Base-by-base conservation (phyloP, 306 rosid species). In the Cicer yamashitae region DNA sequence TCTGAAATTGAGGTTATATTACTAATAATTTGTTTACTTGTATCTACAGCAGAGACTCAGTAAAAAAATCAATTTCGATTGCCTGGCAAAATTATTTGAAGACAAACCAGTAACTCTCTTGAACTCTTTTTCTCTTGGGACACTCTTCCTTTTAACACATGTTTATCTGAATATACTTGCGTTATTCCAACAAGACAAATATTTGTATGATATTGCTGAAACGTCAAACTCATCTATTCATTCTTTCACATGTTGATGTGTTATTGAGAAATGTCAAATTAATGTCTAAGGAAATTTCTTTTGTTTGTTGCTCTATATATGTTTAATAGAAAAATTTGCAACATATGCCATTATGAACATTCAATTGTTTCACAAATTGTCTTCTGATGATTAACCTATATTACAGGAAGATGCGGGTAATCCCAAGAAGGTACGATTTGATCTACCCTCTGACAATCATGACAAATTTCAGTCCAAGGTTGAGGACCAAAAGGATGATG, bases 61-160 rank as follows among this genome's bases (percentile, higher is more conserved):
- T 74, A 82, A 84, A 18, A 89, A 81, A 88, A 83, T 91, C 87
- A 87, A 91, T 80, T 85, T 71, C 11, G 90, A 86, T 74, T 77
- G 77, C 44, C 71, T 91, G 82, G 81, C 59, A 15, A 81, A 86
- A 61, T 71, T 87, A 80, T 88, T 87, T 75, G 75, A 79, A 20
- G 84, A 77, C 18, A 87, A 83, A 8, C 71, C 74, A 14, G 91
- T 89, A 83, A 64, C 77, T 57, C 74, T 72, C 60, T 73, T 41
- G 38, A 71, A 73, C 50, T 77, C 18, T 66, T 76, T 77, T 76
- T 54, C n/a, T 20, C 34, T 25, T 25, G 34, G 34, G 34, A 25
- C 34, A 25, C 34, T 25, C 34, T 25, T 25, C 34, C 34, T 25
- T 25, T 60, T 22, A 13, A 40, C 10, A 30, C 37, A 5, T 11